Percentiles rank a stretch among this genome's conserved stretches.
phyloP scores from a whole-genome alignment of 2,329 filamentous ascomycete genomes.

The Dactylellina leptospora region DNA sequence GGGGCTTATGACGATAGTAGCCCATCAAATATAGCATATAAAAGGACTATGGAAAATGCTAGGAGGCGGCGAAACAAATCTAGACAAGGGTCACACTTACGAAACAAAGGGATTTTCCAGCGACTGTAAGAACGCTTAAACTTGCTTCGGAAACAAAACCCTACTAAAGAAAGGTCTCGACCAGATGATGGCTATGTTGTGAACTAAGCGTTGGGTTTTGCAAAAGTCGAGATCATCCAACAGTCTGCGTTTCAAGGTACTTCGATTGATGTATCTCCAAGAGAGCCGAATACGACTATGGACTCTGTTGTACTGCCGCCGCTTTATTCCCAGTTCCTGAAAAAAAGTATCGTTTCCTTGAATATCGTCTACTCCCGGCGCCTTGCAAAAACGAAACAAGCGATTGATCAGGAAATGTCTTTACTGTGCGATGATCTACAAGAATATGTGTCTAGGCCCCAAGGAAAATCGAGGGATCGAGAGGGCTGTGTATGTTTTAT shows the following conservation, averaged over 20 bases:
- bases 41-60: background rate
- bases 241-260: slow-evolving; percentile 36
- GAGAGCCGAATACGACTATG: slow-evolving; percentile 11
- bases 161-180: slow-evolving; percentile 1
- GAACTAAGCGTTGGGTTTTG: slow-evolving; percentile 30
- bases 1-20: too few species aligned
- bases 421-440: slow-evolving; percentile 13
- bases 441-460: background rate
- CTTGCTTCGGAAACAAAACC: too few species aligned
- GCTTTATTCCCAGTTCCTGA: background rate
- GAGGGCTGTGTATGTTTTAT: slow-evolving; percentile 49
- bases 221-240: slow-evolving; percentile 27
- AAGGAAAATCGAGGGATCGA: slow-evolving; percentile 2
- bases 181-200: background rate
- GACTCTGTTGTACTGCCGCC: slow-evolving; percentile 21
- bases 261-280: slow-evolving; percentile 18
- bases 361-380: background rate
- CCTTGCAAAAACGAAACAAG: background rate
- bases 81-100: slow-evolving; percentile 25
- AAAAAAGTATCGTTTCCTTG: background rate
- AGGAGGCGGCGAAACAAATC: slow-evolving; percentile 9
- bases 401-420: slow-evolving; percentile 3
- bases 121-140: background rate
- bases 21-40: too few species aligned
- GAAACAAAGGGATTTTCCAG: slow-evolving; percentile 27